Base-by-base conservation (phyloP, 2,329 filamentous ascomycete species). In the Orbilia quercus region DNA sequence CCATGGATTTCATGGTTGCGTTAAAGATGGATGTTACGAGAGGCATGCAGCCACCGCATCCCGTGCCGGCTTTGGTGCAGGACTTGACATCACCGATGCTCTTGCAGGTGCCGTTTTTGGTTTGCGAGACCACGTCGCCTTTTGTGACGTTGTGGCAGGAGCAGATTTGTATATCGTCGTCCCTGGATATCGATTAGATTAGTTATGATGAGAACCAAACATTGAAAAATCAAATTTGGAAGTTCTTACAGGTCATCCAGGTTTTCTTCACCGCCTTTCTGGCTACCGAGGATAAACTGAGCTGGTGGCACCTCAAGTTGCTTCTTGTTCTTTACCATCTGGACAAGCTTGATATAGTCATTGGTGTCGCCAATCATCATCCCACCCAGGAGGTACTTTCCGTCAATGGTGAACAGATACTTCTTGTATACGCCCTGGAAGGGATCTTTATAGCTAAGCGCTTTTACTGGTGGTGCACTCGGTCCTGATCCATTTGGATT, bases 281-380 rank as follows among this genome's bases (percentile, higher is more conserved):
- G 87, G 0, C 89, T 87, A 0, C 92, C 92, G 1, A 96, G 83
- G 75, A 96, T 96, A 64, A 96, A 88, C 79, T 96, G 88, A 53
- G 89, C 88, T 0, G 92, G 92, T 0, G 91, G 87, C 0, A 91
- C 83, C 12, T 96, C 91, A 0, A 96, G 84, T 74, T 85, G 83
- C 79, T 93, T 96, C 79, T 92, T 90, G 76, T 87, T 89, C 82
- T 93, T 96, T 62, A 95, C 91, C 84, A 96, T 88, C 0, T 91
- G 90, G 0, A 96, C 91, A 20, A 96, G 82, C 80, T 94, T 96
- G 81, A 96, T 86, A 78, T 96, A 96, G 82, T 96, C 92, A 75
- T 87, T 90, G 0, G 91, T 96, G 78, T 96, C 92, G 40, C 92
- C 93, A 74, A 96, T 95, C 91, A 96, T 96, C 91, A 96, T 96